Evolutionary conservation across 768 basidiomycete species (phyloP).

Genomic region (Termitomyces sp.): DNA sequence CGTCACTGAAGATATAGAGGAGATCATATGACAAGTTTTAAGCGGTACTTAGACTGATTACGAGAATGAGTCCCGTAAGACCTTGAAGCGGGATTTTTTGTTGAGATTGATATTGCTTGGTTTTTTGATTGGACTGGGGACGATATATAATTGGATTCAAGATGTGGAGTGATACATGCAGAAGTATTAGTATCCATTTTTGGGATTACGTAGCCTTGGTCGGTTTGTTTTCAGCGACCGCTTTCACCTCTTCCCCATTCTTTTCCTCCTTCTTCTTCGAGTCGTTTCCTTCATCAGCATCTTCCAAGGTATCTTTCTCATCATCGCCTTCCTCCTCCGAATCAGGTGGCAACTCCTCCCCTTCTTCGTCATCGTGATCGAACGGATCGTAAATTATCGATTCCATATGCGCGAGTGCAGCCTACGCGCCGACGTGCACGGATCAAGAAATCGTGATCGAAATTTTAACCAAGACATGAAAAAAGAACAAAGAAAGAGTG

Average conservation of each 20-base stretch:
- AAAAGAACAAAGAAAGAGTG: conserved; percentile 21
- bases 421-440: conserved; percentile 37
- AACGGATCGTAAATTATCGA: conserved; percentile 68
- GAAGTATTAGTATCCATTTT: background rate
- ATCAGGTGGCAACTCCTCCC: conserved; percentile 5
- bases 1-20: too few species aligned
- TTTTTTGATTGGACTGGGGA: too few species aligned
- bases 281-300: conserved; percentile 1
- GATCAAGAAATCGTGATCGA: background rate
- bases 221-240: background rate
- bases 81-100: background rate
- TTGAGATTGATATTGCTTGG: background rate
- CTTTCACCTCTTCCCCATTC: background rate
- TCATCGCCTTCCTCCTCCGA: background rate
- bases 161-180: background rate
- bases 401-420: conserved; percentile 78
- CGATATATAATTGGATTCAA: background rate
- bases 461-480: background rate
- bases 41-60: too few species aligned
- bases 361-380: conserved; percentile 8
- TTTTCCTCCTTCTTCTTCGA: background rate
- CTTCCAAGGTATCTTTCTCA: background rate
- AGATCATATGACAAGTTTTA: too few species aligned
- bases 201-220: background rate
- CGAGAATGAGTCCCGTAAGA: background rate